Evolutionary conservation across 163 green algal genomes (phyloP).

Genomic region (Coccomyxa subellipsoidea): DNA sequence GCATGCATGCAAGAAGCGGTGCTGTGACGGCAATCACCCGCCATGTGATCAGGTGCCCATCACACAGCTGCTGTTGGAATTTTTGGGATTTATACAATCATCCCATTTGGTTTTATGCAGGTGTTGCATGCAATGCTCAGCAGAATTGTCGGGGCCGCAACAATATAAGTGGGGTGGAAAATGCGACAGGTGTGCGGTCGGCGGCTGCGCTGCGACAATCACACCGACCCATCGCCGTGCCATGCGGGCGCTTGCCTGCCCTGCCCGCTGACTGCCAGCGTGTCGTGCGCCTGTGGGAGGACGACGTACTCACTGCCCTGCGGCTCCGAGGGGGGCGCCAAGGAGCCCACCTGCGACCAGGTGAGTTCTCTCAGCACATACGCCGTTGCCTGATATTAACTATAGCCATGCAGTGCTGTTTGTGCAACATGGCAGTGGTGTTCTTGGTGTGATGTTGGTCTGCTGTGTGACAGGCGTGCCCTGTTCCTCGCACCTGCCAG

Average conservation of each 20-base stretch:
- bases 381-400: no score
- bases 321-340: conserved; percentile 59
- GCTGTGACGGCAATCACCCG: conserved; percentile 78
- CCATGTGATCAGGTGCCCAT: conserved; percentile 64
- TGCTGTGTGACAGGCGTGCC: conserved; percentile 36
- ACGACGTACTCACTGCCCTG: conserved; percentile 66
- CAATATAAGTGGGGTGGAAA: neutral
- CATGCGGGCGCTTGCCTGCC: conserved; percentile 67
- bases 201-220: conserved; percentile 73
- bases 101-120: no score
- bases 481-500: conserved; percentile 54
- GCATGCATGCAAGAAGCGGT: conserved; percentile 78
- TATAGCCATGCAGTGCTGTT: no score
- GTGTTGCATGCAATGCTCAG: no score
- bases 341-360: conserved; percentile 53
- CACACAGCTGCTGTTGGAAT: neutral
- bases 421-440: no score
- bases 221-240: conserved; percentile 76
- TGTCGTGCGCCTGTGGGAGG: conserved; percentile 68
- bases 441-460: neutral
- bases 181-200: conserved; percentile 42
- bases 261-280: conserved; percentile 61
- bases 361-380: neutral
- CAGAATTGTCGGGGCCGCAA: no score
- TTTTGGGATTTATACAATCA: neutral